Percentiles rank a stretch among this genome's conserved stretches.
phyloP scores from a whole-genome alignment of 176 grass and related monocot genomes.

The Eleusine coracana region DNA sequence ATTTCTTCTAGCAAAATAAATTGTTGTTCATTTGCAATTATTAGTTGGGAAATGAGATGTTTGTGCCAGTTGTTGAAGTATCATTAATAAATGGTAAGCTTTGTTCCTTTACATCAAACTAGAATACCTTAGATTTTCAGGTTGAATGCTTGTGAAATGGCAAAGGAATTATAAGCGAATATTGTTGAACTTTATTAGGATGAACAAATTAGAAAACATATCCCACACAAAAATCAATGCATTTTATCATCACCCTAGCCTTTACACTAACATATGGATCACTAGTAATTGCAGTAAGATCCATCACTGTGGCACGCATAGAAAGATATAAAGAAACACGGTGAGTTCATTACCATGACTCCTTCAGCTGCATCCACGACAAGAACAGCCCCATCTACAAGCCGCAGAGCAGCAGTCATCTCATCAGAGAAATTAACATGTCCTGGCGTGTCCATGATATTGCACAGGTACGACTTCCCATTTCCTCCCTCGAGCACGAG shows the following conservation, averaged over 20 bases:
- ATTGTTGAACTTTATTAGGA: background rate
- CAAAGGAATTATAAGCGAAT: background rate
- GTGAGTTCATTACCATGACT: constrained; percentile 68
- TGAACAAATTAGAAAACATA: constrained; percentile 15
- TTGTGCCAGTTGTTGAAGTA: background rate
- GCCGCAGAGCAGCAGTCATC: constrained; percentile 86
- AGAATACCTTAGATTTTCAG: background rate
- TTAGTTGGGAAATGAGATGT: background rate
- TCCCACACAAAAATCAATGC: background rate
- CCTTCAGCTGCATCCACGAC: constrained; percentile 96
- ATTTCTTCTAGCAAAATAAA: background rate
- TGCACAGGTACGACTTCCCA: constrained; percentile 95
- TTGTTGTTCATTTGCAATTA: background rate
- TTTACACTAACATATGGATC: constrained; percentile 11
- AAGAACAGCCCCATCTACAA: constrained; percentile 88
- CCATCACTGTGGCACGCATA: constrained; percentile 2
- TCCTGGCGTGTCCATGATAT: constrained; percentile 95
- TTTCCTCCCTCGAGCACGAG: constrained; percentile 89
- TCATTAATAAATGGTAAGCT: constrained; percentile 1
- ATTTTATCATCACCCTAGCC: background rate
- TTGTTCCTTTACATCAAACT: constrained; percentile 9
- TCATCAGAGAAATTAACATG: constrained; percentile 99
- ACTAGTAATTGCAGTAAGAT: constrained; percentile 23
- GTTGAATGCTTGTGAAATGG: background rate
- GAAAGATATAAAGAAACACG: background rate